phyloP scores from a whole-genome alignment of 352 stramenopile species.

The Phytophthora pseudosyringae region DNA sequence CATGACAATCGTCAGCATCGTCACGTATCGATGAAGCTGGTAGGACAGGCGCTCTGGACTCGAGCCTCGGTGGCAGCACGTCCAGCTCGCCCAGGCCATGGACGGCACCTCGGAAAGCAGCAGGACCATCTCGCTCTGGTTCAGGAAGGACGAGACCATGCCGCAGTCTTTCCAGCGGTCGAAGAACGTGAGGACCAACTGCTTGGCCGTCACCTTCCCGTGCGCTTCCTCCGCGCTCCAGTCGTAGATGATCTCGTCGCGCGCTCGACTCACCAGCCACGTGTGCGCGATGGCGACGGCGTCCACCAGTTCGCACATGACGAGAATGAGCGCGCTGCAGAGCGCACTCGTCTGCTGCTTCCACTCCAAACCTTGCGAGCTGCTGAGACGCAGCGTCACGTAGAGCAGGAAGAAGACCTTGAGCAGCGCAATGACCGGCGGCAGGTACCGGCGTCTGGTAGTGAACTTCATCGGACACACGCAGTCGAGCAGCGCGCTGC shows the following conservation, averaged over 20 bases:
- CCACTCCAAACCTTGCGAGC: conserved; percentile 25
- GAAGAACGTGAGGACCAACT: conserved; percentile 40
- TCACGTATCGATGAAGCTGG: conserved; percentile 41
- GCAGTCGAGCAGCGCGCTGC: conserved; percentile 26
- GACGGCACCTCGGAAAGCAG: conserved; percentile 30
- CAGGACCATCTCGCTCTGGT: conserved; percentile 38
- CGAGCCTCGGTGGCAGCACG: conserved; percentile 28
- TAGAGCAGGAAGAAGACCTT: conserved; percentile 37
- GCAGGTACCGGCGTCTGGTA: conserved; percentile 31
- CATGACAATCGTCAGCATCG: conserved; percentile 42
- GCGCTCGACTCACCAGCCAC: conserved; percentile 32
- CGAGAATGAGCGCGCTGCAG: conserved; percentile 37
- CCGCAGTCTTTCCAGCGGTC: conserved; percentile 44
- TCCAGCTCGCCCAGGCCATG: conserved; percentile 42
- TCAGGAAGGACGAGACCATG: conserved; percentile 41
- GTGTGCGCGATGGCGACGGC: conserved; percentile 32
- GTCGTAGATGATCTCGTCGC: conserved; percentile 31
- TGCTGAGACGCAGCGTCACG: conserved; percentile 27
- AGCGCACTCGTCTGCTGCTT: conserved; percentile 35
- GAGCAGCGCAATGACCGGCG: conserved; percentile 37
- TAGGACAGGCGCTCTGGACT: conserved; percentile 33
- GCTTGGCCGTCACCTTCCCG: conserved; percentile 26
- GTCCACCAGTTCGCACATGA: conserved; percentile 38
- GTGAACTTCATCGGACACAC: conserved; percentile 28
- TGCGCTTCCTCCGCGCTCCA: conserved; percentile 17